Evolutionary conservation across 2,329 filamentous ascomycete species (phyloP).

Genomic region (Exophiala sp.): DNA sequence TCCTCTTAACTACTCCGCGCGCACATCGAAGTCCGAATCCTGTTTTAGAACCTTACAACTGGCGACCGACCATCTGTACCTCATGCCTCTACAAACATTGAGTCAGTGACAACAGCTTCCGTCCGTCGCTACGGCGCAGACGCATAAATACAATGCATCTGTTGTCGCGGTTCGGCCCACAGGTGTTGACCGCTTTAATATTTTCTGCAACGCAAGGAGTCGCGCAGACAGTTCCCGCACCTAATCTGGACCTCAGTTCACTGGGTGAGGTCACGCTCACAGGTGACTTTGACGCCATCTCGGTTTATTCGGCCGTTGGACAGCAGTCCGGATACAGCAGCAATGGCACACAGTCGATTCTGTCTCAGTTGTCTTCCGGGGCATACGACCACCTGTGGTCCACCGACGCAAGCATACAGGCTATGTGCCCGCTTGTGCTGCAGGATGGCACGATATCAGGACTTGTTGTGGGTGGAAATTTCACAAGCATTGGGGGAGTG

Average conservation of each 20-base stretch:
- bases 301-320: slow-evolving; percentile 76
- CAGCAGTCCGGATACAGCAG: slow-evolving; percentile 64
- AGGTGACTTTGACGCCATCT: slow-evolving; percentile 87
- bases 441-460: slow-evolving; percentile 62
- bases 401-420: slow-evolving; percentile 76
- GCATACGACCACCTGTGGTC: slow-evolving; percentile 66
- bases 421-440: slow-evolving; percentile 75
- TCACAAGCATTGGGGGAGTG: slow-evolving; percentile 76
- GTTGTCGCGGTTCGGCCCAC: slow-evolving; percentile 21
- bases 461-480: slow-evolving; percentile 87
- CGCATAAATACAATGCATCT: slow-evolving; percentile 23
- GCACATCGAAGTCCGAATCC: slow-evolving; percentile 13
- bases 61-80: not conserved
- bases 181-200: slow-evolving; percentile 16
- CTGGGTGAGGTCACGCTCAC: slow-evolving; percentile 79
- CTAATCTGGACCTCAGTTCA: slow-evolving; percentile 69
- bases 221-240: slow-evolving; percentile 49
- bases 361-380: slow-evolving; percentile 79
- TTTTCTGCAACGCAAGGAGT: slow-evolving; percentile 17
- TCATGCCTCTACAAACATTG: slow-evolving; percentile 20
- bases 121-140: slow-evolving; percentile 25
- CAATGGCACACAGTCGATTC: slow-evolving; percentile 75
- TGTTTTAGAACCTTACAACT: slow-evolving; percentile 13
- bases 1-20: slow-evolving; percentile 10
- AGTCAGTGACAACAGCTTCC: slow-evolving; percentile 17